Evolutionary conservation across 2,329 filamentous ascomycete species (phyloP).

Genomic region (Lomentospora prolificans): DNA sequence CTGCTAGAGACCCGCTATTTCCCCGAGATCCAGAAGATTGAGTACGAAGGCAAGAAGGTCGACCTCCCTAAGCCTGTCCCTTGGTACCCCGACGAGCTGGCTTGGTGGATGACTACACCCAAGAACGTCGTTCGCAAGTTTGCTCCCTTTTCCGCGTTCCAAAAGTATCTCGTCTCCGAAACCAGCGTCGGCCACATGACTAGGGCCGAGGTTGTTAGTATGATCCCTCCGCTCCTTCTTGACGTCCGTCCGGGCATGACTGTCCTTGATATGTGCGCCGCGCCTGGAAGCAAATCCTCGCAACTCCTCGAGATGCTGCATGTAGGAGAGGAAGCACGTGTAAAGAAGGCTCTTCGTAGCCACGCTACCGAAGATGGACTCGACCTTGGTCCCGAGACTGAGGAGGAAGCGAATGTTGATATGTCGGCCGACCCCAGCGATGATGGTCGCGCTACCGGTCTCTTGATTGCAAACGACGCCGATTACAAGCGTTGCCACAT

Average conservation of each 20-base stretch:
- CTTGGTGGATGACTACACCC: conserved; percentile 96
- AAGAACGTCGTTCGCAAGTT: conserved; percentile 94
- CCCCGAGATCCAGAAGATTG: conserved; percentile 77
- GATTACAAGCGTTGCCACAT: conserved; percentile 97
- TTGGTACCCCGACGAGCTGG: conserved; percentile 92
- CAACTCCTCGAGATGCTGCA: conserved; percentile 94
- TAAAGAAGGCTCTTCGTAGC: conserved; percentile 58
- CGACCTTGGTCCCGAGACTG: conserved; percentile 36
- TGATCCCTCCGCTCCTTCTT: conserved; percentile 94
- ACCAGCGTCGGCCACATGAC: conserved; percentile 96
- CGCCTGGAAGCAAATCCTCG: conserved; percentile 92
- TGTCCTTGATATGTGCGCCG: conserved; percentile 91
- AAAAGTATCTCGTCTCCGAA: conserved; percentile 96
- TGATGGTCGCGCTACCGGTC: conserved; percentile 77
- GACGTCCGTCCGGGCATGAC: conserved; percentile 86
- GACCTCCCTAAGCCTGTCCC: conserved; percentile 71
- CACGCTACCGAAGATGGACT: conserved; percentile 52
- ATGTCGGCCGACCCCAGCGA: conserved; percentile 56
- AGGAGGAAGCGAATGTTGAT: conserved; percentile 37
- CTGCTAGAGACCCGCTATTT: conserved; percentile 83
- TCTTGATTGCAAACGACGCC: conserved; percentile 90
- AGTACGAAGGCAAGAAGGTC: conserved; percentile 73
- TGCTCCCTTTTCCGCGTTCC: conserved; percentile 87
- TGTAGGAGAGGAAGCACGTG: conserved; percentile 78
- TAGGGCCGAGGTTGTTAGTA: conserved; percentile 94